These are phyloP conservation scores for Blepharisma japonicum DNA, from an alignment of 73 alveolate genomes.

Conservation along the genomic window DNA sequence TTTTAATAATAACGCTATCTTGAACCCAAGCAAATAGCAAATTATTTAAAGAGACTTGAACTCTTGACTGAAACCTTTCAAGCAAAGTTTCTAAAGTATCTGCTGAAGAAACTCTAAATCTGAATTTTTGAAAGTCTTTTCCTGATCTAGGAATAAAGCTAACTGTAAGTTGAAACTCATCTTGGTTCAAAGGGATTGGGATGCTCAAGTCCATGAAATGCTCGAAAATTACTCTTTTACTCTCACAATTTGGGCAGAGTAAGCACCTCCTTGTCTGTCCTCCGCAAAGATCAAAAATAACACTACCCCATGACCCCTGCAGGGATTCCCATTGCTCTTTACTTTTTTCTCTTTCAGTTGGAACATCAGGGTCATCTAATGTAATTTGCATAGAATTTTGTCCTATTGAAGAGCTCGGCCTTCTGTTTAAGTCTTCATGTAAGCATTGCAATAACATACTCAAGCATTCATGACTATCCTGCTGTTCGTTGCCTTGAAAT, in stretches of 20 bases:
- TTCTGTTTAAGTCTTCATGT: conserved; percentile 29
- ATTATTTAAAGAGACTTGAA: not conserved
- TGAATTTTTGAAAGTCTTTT: not conserved
- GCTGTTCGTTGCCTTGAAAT: conserved; percentile 26
- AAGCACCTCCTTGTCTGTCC: conserved; percentile 19
- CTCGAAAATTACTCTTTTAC: conserved; percentile 1
- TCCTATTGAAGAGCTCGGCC: too few relatives aligned
- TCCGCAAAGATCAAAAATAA: conserved; percentile 17
- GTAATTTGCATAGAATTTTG: not conserved
- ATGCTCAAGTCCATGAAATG: conserved; percentile 4
- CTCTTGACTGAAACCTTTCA: not conserved
- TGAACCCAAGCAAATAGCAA: conserved; percentile 9
- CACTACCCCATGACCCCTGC: not conserved
- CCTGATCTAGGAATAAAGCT: not conserved
- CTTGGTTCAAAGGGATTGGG: conserved; percentile 6
- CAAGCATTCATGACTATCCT: conserved; percentile 22
- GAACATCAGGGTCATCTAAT: conserved; percentile 5
- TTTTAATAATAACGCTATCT: not conserved
- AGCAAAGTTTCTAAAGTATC: not conserved
- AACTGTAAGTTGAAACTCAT: not conserved
- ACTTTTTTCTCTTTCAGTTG: not conserved
- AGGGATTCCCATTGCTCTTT: conserved; percentile 10
- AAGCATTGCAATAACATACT: conserved; percentile 11
- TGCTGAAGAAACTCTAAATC: not conserved
- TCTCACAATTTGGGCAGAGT: not conserved